These are phyloP conservation scores for Lichtheimia hyalospora DNA, from an alignment of 371 early-diverging fungal genomes.

Conservation along the genomic window DNA sequence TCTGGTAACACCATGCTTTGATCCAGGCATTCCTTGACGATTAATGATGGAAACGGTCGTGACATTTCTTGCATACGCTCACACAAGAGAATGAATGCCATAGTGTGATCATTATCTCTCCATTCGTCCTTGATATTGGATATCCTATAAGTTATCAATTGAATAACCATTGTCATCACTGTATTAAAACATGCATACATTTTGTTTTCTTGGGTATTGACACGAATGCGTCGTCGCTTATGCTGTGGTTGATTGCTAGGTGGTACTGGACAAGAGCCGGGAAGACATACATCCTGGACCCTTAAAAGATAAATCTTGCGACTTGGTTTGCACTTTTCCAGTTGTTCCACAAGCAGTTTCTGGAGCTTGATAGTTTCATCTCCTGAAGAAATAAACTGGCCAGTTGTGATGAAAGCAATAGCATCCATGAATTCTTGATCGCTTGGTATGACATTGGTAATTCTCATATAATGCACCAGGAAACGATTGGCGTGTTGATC, in stretches of 20 bases:
- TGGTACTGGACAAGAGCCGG: no score
- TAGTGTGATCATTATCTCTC: neutral
- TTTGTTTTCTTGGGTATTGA: no score
- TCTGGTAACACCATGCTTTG: neutral
- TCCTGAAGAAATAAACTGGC: neutral
- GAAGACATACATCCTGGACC: no score
- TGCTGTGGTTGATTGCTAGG: no score
- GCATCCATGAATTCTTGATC: neutral
- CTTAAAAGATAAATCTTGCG: no score
- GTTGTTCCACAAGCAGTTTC: neutral
- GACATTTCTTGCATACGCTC: neutral
- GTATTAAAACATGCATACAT: no score
- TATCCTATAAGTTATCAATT: neutral
- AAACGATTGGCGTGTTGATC: neutral
- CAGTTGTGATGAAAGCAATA: neutral
- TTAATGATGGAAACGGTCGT: neutral
- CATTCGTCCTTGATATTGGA: neutral
- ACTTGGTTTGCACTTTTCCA: neutral
- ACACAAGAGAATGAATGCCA: neutral
- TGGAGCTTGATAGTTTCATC: neutral
- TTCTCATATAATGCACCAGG: neutral
- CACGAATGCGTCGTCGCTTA: no score
- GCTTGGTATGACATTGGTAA: neutral
- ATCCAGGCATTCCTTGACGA: neutral
- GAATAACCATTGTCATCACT: neutral